Base-by-base conservation (phyloP, 2,329 filamentous ascomycete species). In the Colletotrichum theobromicola region DNA sequence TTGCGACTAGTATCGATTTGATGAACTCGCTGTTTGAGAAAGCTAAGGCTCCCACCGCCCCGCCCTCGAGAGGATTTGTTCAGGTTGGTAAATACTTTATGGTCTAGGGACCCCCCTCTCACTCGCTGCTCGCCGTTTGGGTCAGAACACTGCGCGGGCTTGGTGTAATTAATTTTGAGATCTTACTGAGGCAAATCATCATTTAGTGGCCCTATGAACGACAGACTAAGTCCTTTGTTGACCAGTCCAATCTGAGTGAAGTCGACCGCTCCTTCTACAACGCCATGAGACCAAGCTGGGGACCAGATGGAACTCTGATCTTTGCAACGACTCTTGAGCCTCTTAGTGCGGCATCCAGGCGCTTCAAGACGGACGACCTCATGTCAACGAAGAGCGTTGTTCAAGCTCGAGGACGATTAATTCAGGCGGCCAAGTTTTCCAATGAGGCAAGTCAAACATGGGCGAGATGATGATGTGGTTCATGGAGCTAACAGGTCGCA, bases 1-100 rank as follows among this genome's bases (percentile, higher is more conserved):
- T 98, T 83, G 90, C 92, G 24, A 98, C 94, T 24, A 96, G 94
- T 80, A 98, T 98, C 85, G 97, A 98, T 86, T 87, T 98, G 82
- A 98, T 98, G 95, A 96, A 98, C 82, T 98, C 95, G 62, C 87
- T 98, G 70, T 98, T 97, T 84, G 94, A 94, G 82, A 91, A 93
- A 84, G 89, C 92, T 76, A 92, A 90, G 86, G 88, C 88, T 67
- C 88, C 88, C 77, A 84, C 86, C 67, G 87, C 86, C 77, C 84
- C 87, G 42, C 83, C 88, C 75, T 86, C 87, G 79, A 91, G 91
- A 85, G 94, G 94, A 82, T 94, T 96, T 84, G 93, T 90, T 72
- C 89, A 98, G 96, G 97, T 98, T 92, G 94, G 96, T 96, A 85
- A 87, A 80, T 81, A 83, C 77, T 78, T 85, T 81, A 84, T 78